Conservation (phyloP, 2,329 filamentous ascomycete species). For the Scytalidium sp. region DNA sequence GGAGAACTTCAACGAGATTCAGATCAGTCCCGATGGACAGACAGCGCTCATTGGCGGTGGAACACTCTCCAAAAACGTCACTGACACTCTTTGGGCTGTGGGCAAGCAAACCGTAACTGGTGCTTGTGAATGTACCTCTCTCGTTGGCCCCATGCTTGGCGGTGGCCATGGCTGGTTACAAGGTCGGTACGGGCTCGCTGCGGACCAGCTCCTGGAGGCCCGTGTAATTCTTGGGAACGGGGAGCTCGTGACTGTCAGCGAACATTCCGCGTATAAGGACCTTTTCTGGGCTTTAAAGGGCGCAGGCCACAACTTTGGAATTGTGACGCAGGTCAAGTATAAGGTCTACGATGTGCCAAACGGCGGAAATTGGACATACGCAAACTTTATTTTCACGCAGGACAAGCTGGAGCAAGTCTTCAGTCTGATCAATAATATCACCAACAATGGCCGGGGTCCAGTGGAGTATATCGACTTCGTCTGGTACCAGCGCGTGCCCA, state of each 20-base stretch:
- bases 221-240: constrained; percentile 44
- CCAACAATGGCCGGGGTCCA: background rate
- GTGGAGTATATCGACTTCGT: constrained; percentile 44
- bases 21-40: constrained; percentile 18
- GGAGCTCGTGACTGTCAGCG: constrained; percentile 40
- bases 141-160: constrained; percentile 28
- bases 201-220: constrained; percentile 42
- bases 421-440: constrained; percentile 3
- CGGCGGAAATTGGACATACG: constrained; percentile 7
- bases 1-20: constrained; percentile 19
- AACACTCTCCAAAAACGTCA: constrained; percentile 20
- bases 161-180: constrained; percentile 39
- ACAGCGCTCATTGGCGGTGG: constrained; percentile 27
- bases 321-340: constrained; percentile 36
- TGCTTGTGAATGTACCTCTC: constrained; percentile 33
- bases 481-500: constrained; percentile 38
- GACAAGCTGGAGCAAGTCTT: constrained; percentile 32
- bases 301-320: constrained; percentile 36
- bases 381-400: constrained; percentile 20
- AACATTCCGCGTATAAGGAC: constrained; percentile 39
- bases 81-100: constrained; percentile 14
- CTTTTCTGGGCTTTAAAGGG: constrained; percentile 40
- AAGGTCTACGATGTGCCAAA: constrained; percentile 14
- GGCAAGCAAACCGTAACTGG: constrained; percentile 22
- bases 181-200: constrained; percentile 37